Percentiles rank a stretch among this genome's conserved stretches.
Conservation (phyloP, 352 stramenopile genomes). For the Elongisporangium undulatum region DNA sequence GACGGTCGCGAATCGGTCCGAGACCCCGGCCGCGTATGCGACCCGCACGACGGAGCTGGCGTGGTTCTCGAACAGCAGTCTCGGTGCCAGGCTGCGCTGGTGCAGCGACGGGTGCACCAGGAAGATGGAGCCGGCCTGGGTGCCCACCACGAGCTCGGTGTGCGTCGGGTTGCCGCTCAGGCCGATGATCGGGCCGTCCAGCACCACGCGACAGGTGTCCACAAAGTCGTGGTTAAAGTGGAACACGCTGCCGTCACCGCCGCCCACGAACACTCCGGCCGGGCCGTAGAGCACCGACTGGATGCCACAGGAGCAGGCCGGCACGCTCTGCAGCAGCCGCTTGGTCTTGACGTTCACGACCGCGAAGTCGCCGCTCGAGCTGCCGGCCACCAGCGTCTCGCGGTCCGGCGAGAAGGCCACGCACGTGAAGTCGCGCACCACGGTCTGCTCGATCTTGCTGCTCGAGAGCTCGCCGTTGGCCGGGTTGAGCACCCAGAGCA, state of each 20-base stretch:
- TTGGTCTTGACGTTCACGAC: constrained; percentile 75
- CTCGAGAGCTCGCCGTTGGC: constrained; percentile 65
- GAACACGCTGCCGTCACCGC: constrained; percentile 84
- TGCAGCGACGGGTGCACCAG: constrained; percentile 26
- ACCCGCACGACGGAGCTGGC: constrained; percentile 70
- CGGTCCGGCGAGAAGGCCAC: constrained; percentile 76
- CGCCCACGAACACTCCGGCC: constrained; percentile 59
- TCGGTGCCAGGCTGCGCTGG: constrained; percentile 15
- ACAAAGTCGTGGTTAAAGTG: constrained; percentile 73
- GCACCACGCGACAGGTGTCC: constrained; percentile 58
- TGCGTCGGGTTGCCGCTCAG: constrained; percentile 53
- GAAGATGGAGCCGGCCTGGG: constrained; percentile 76
- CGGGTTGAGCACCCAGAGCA: constrained; percentile 88
- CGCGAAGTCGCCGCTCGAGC: constrained; percentile 85
- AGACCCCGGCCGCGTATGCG: constrained; percentile 71
- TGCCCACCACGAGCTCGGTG: constrained; percentile 69
- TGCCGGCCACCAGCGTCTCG: constrained; percentile 81
- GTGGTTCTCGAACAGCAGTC: constrained; percentile 81
- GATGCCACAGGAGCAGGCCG: constrained; percentile 80
- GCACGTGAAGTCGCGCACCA: constrained; percentile 81
- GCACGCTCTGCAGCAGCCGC: constrained; percentile 59
- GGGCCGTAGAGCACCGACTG: constrained; percentile 48
- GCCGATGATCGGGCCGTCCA: constrained; percentile 62
- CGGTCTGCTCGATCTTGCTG: constrained; percentile 70
- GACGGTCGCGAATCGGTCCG: constrained; percentile 88